phyloP scores from a whole-genome alignment of 2,329 filamentous ascomycete species.

The Botryosphaeria dothidea region DNA sequence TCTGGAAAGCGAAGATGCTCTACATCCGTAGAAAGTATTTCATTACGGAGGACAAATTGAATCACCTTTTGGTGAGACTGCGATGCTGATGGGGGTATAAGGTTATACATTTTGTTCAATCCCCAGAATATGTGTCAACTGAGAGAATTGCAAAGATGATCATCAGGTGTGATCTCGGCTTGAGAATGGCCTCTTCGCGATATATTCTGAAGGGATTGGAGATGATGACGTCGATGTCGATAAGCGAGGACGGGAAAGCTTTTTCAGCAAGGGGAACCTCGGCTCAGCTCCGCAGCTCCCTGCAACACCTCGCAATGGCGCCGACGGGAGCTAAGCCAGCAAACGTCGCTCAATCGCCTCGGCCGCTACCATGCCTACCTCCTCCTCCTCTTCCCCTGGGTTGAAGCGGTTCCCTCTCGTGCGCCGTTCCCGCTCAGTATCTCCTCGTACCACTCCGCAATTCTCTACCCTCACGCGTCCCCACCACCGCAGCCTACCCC shows the following conservation, averaged over 20 bases:
- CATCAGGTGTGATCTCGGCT: too few relatives aligned
- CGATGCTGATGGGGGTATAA: too few relatives aligned
- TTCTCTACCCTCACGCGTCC: neutral
- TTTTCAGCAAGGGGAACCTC: neutral
- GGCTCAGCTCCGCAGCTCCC: neutral
- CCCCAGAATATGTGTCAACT: too few relatives aligned
- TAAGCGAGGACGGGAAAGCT: neutral
- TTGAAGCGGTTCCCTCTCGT: neutral
- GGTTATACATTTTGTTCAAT: too few relatives aligned
- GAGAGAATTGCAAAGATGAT: too few relatives aligned
- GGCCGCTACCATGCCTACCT: neutral
- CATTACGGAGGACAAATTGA: too few relatives aligned
- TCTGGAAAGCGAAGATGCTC: too few relatives aligned
- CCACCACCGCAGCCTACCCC: neutral
- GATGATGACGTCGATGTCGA: neutral
- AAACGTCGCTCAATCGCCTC: neutral
- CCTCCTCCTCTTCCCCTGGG: neutral
- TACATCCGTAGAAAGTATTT: too few relatives aligned
- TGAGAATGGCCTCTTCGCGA: too few relatives aligned
- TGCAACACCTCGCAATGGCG: conserved; percentile 9
- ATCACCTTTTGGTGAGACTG: too few relatives aligned
- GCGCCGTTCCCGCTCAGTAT: neutral
- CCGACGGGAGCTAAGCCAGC: neutral
- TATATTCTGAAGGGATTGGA: neutral
- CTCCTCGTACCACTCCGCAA: neutral